A percentile compares a stretch with the other conserved stretches of the same genome.
Conservation (phyloP, 331 rosid genomes). For the Arachis monticola region DNA sequence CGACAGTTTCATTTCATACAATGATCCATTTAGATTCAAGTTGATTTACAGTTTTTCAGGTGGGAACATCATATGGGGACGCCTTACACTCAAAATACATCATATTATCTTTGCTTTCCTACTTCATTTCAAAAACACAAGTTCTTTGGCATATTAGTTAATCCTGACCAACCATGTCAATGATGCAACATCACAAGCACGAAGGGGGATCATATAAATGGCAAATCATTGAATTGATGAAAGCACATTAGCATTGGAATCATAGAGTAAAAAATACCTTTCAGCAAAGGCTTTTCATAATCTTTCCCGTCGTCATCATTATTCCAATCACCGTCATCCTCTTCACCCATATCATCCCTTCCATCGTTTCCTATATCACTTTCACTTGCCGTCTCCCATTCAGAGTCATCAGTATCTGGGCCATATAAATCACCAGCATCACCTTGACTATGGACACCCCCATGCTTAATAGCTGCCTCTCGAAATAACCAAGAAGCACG, state of each 20-base stretch:
- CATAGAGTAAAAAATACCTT: constrained; percentile 59
- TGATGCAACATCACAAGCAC: constrained; percentile 33
- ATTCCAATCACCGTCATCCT: constrained; percentile 81
- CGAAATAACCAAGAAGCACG: constrained; percentile 96
- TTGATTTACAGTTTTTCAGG: constrained; percentile 1
- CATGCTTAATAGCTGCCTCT: constrained; percentile 95
- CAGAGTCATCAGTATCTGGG: constrained; percentile 88
- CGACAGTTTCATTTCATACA: not conserved
- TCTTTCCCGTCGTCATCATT: constrained; percentile 75
- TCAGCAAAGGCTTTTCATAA: constrained; percentile 67
- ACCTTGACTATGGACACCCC: constrained; percentile 85
- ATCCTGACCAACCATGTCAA: constrained; percentile 22
- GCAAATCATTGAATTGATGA: constrained; percentile 4
- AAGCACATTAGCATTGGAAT: constrained; percentile 17
- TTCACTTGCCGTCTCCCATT: constrained; percentile 99
- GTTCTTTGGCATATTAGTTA: constrained; percentile 25
- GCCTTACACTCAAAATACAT: constrained; percentile 23
- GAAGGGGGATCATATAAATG: constrained; percentile 12
- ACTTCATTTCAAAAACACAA: constrained; percentile 14
- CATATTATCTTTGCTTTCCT: not conserved
- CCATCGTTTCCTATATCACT: constrained; percentile 97
- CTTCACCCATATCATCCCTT: constrained; percentile 79
- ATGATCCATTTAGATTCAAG: constrained; percentile 24
- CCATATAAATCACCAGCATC: constrained; percentile 86
- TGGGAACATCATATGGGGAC: not conserved